Evolutionary conservation across 78 protist genomes (phyloP).

Genomic region (Abeoforma whisleri): DNA sequence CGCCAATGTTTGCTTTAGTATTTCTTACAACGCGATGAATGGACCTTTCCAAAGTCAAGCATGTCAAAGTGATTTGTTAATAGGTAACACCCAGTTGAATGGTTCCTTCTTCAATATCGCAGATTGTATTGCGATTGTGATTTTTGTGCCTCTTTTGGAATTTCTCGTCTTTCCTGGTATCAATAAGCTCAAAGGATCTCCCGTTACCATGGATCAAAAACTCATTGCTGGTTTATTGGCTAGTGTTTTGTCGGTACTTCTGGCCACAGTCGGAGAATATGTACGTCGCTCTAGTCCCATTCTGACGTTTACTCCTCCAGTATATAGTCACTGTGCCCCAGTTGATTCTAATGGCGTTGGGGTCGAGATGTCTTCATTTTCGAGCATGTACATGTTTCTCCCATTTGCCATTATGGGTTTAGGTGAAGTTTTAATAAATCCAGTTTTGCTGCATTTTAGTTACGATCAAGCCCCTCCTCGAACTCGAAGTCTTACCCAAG

Average conservation of each 20-base stretch:
- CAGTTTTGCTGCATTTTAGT: conserved; percentile 11
- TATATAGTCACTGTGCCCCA: conserved; percentile 5
- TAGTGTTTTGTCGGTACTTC: conserved; percentile 16
- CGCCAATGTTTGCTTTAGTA: conserved; percentile 7
- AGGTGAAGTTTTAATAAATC: conserved; percentile 1
- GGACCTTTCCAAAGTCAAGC: not conserved
- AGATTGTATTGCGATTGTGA: conserved; percentile 15
- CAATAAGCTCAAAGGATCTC: not conserved
- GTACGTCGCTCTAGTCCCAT: conserved; percentile 1
- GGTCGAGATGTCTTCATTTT: conserved; percentile 22
- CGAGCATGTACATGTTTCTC: not conserved
- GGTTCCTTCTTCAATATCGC: conserved; percentile 22
- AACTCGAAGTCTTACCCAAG: conserved; percentile 6
- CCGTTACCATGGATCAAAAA: conserved; percentile 1
- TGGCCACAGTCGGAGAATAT: no score
- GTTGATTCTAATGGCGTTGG: not conserved
- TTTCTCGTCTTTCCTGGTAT: conserved; percentile 4
- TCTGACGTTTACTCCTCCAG: not conserved
- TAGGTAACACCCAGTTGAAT: conserved; percentile 25
- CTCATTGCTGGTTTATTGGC: not conserved
- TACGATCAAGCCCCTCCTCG: conserved; percentile 18
- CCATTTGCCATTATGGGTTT: conserved; percentile 32
- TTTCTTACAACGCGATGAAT: conserved; percentile 27
- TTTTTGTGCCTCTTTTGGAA: conserved; percentile 6
- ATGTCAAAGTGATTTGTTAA: conserved; percentile 11